A percentile compares a stretch with the other conserved stretches of the same genome.
These are phyloP conservation scores for Spiraea crenata DNA, from an alignment of 331 rosid genomes.

Conservation along the genomic window DNA sequence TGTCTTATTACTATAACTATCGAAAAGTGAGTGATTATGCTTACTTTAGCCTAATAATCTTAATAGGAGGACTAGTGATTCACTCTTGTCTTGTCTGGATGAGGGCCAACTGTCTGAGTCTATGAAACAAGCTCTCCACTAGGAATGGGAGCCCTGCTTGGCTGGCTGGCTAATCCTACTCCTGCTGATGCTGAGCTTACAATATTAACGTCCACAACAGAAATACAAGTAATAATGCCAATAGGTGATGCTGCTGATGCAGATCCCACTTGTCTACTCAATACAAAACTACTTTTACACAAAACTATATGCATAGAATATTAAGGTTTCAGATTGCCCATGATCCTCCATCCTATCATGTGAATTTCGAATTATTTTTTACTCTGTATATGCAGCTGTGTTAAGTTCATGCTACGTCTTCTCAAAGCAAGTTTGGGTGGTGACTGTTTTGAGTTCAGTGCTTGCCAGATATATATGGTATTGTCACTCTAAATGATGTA, in stretches of 20 bases:
- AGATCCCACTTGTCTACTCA: neutral
- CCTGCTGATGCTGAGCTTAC: neutral
- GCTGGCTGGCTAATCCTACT: neutral
- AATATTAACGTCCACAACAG: too few species aligned
- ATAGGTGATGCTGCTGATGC: neutral
- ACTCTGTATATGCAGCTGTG: too few species aligned
- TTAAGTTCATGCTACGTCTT: too few species aligned
- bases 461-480: too few species aligned
- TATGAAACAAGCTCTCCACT: constrained; percentile 3
- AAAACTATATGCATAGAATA: neutral
- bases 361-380: neutral
- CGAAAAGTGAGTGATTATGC: too few species aligned
- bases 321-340: neutral
- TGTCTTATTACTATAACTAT: too few species aligned
- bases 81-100: neutral
- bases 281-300: too few species aligned
- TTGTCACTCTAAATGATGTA: too few species aligned
- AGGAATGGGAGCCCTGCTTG: neutral
- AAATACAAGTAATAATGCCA: neutral
- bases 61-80: too few species aligned
- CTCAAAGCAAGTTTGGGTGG: too few species aligned
- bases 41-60: too few species aligned
- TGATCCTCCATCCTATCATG: neutral
- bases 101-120: neutral
- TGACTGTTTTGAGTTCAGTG: too few species aligned